Base-by-base conservation (phyloP, 345 rosid species). In the Eucalyptus regnans region DNA sequence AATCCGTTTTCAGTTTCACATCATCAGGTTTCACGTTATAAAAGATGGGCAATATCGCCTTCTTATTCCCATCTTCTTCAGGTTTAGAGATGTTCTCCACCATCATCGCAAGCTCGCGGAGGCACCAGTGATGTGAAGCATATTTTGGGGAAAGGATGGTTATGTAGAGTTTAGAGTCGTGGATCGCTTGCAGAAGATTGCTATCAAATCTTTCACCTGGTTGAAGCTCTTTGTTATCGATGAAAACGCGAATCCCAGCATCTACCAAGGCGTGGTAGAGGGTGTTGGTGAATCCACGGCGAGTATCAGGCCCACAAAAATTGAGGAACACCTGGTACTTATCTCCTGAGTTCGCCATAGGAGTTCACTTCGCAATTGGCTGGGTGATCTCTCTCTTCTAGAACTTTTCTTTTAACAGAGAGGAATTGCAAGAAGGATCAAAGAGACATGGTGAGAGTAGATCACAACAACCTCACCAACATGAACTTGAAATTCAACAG, bases 111-210 rank as follows among this genome's bases (percentile, higher is more conserved):
- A 62, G 17, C 33, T 62, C 68, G 0, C 8, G 3, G 17, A 62
- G 68, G 17, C 68, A 62, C 68, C 33, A 62, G 1, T 62, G 17
- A 27, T 2, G 3, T 0, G 33, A 62, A 12, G 68, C 68, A 1
- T 62, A 62, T 0, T 62, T 62, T 29, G 14, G 5, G 4, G 68
- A 62, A 0, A 62, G 1, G 33, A 62, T 29, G 68, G 33, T 1
- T 29, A 62, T 60, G 31, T 60, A 60, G 7, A 60, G 15, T 15
- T 27, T 12, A 0, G 66, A 60, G 7, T 27, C 14, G 1, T 60
- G 0, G 31, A 60, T 25, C 7, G 31, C 66, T 27, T 5, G 7
- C 31, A 60, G 1, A 60, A 27, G 68, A 7, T 29, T 12, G 31
- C 14, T 6, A 60, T 0, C 1, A 27, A 60, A 9, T 9, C 1